Base-by-base conservation (phyloP, 352 stramenopile genomes). In the Phytophthora litchii region DNA sequence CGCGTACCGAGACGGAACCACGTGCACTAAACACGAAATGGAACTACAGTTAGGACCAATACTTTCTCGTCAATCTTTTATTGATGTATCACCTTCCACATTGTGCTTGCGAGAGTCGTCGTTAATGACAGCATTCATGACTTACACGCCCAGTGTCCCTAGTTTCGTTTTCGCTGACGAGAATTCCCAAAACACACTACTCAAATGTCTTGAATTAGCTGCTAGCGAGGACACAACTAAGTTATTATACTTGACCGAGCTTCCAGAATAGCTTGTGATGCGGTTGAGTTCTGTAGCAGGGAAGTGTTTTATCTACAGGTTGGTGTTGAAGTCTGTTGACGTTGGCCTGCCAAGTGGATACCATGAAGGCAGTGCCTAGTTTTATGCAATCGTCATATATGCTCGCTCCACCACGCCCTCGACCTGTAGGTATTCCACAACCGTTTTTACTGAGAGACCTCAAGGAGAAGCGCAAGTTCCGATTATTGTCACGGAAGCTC, bases 401-500 rank as follows among this genome's bases (percentile, higher is more conserved):
- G n/a, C n/a, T 55, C 51, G 11, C 43, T 31, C 38, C 23, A 27
- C 31, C 69, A 4, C 59, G 50, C 23, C 46, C 32, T 44, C 67
- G 64, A 12, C 38, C 64, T 1, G 40, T 50, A 2, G 46, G 58
- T 13, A 74, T 85, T 23, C 81, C 81, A 1, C 68, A 77, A 7
- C 66, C 72, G 1, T 91, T 91, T 43, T 51, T 91, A 37, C 47
- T 84, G 6, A 67, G 77, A 31, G 77, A 87, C 17, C 71, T 89
- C 50, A 81, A 84, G 44, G 78, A 89, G 32, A 89, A 91, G 49
- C 78, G 81, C 47, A 86, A 89, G 37, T 88, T 89, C 51, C 71
- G 81, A 6, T 44, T 88, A 11, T 62, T 91, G 4, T 83, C 78
- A 12, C 67, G 81, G 36, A 89, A 91, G 36, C 71, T 91, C 12